phyloP scores from a whole-genome alignment of 192 early-diverging fungal species.

The Phycomyces blakesleeanus region DNA sequence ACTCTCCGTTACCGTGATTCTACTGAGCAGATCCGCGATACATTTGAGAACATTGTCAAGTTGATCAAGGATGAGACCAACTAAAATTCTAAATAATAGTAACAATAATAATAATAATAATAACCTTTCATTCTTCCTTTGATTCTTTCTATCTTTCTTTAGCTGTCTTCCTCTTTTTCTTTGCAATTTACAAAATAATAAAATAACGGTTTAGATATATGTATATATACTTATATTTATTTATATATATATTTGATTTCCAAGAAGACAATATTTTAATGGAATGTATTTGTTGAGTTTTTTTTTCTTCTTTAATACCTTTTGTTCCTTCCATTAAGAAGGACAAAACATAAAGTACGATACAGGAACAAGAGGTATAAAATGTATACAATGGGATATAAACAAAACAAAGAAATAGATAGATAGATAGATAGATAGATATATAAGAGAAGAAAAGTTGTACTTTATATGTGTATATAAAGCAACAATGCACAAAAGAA shows the following conservation, averaged over 20 bases:
- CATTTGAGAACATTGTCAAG: slow-evolving; percentile 64
- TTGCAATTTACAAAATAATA: too few species aligned
- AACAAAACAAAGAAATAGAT: not conserved
- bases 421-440: not conserved
- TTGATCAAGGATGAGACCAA: slow-evolving; percentile 45
- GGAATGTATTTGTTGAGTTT: not conserved
- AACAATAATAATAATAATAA: not conserved
- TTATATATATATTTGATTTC: too few species aligned
- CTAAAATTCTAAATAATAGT: not conserved
- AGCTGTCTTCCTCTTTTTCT: too few species aligned
- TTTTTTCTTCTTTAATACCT: not conserved
- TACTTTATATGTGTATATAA: not conserved
- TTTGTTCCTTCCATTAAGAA: not conserved
- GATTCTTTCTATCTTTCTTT: too few species aligned
- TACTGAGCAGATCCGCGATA: slow-evolving; percentile 89
- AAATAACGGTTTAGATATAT: too few species aligned
- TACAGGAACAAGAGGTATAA: not conserved
- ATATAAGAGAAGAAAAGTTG: not conserved
- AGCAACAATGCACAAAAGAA: not conserved
- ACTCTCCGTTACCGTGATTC: slow-evolving; percentile 97
- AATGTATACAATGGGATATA: slow-evolving; percentile 3
- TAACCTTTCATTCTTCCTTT: too few species aligned
- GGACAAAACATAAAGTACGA: slow-evolving; percentile 1
- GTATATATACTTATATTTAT: too few species aligned
- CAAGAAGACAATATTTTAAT: too few species aligned